phyloP scores from a whole-genome alignment of 352 stramenopile species.

The Pythium pectinolyticum region DNA sequence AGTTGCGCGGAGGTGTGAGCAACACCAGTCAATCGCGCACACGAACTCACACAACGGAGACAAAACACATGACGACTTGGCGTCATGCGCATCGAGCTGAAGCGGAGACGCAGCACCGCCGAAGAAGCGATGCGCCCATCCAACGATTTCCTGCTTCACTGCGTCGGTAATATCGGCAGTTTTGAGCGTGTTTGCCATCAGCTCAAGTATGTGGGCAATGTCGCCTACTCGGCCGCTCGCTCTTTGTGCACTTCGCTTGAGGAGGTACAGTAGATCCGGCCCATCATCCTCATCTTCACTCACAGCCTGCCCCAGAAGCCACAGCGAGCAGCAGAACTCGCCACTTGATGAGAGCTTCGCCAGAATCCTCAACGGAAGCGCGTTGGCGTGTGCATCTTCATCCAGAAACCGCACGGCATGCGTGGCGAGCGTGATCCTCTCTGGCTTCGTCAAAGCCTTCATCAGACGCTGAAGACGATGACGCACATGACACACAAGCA shows the following conservation, averaged over 20 bases:
- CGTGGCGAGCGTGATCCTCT: background rate
- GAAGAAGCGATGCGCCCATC: background rate
- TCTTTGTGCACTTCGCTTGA: background rate
- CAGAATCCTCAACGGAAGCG: background rate
- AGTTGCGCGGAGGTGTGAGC: background rate
- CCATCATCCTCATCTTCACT: background rate
- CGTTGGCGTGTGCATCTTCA: background rate
- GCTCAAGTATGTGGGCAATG: background rate
- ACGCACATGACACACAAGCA: background rate
- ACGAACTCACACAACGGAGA: background rate
- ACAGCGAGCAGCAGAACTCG: background rate
- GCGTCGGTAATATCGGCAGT: background rate
- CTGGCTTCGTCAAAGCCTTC: background rate
- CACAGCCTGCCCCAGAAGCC: background rate
- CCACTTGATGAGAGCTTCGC: background rate
- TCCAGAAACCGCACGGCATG: background rate
- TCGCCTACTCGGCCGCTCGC: background rate
- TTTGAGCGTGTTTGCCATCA: background rate
- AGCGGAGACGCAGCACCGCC: background rate
- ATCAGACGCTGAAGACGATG: background rate
- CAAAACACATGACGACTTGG: too few species aligned
- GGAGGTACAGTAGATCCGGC: background rate
- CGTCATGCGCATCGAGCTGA: too few species aligned
- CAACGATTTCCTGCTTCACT: background rate
- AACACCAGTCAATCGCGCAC: slow-evolving; percentile 5